A percentile compares a stretch with the other conserved stretches of the same genome.
Evolutionary conservation across 129 eudicot species (phyloP).

Genomic region (Chrysanthemum lavandulifolium): DNA sequence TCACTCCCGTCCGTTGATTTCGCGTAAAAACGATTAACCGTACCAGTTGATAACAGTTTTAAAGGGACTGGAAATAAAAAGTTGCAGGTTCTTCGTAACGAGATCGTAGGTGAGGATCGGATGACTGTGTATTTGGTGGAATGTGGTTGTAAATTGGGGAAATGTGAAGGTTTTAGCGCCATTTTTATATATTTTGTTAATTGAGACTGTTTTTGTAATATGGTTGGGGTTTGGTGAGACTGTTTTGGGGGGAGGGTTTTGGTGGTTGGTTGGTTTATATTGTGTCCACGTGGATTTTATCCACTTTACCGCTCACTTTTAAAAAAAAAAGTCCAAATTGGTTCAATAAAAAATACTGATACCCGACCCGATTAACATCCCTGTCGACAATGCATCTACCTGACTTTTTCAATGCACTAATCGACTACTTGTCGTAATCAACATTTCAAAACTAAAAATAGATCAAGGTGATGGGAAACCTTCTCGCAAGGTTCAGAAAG

Average conservation of each 20-base stretch:
- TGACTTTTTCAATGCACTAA: too few species aligned
- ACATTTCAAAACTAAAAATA: too few species aligned
- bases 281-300: constrained; percentile 33
- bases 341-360: neutral
- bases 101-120: constrained; percentile 32
- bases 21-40: constrained; percentile 33
- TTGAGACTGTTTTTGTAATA: constrained; percentile 9
- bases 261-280: constrained; percentile 21
- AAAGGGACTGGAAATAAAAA: constrained; percentile 34
- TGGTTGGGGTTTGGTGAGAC: constrained; percentile 17
- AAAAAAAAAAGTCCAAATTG: neutral
- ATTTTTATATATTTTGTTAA: constrained; percentile 23
- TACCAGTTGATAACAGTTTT: constrained; percentile 19
- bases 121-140: constrained; percentile 33
- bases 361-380: too few species aligned
- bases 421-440: too few species aligned
- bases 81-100: constrained; percentile 33
- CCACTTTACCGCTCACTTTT: constrained; percentile 22
- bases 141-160: constrained; percentile 34
- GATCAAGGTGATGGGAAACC: too few species aligned
- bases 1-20: constrained; percentile 54
- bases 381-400: too few species aligned
- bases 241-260: constrained; percentile 7
- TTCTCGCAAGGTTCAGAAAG: too few species aligned
- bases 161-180: constrained; percentile 39